Evolutionary conservation across 2,329 filamentous ascomycete species (phyloP), one percentile per base, ranked within the genome.

Genomic region (Xylariaceae sp.): DNA sequence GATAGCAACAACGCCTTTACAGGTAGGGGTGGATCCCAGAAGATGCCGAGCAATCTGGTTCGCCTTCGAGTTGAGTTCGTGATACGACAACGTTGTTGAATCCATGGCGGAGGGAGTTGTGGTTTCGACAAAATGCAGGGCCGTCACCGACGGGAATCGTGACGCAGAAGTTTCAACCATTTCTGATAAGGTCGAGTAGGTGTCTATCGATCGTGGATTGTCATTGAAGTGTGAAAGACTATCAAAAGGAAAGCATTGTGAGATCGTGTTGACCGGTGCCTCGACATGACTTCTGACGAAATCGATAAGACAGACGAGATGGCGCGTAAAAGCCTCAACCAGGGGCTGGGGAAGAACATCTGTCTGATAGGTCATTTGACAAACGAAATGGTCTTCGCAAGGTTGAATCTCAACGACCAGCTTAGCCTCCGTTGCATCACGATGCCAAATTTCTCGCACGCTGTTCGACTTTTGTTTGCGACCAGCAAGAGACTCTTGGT

Each of bases 371-470:
- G 82, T 85, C 15, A 78, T 68, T 15, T 78, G 76, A 30, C 80
- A 75, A 1, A 59, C 55, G 60, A 77, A 82, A 2, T 62, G 61
- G 10, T 77, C 72, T 0, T 71, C 68, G 2, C 65, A 70, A 0
- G 92, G 90, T 71, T 92, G 87, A 10, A 94, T 77, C 69, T 96
- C 92, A 5, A 96, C 70, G 2, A 92, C 80, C 1, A 95, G 70
- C 57, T 84, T 85, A 48, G 90, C 92, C 69, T 96, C 92, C 5
- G 94, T 76, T 18, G 83, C 82, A 69, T 97, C 92, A 4, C 80
- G 73, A 55, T 88, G 85, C 30, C 81, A 79, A 0, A 83, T 70
- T 57, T 91, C 78, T 8, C 68, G 72, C 0, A 93, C 76, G 1
- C 70, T 42, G 2, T 72, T 66, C 1, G 64, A 61, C 0, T 49